Evolutionary conservation across 495 filamentous ascomycete species (phyloP), one percentile per base, ranked within the genome.

Genomic region (Penicillium crystallinum): DNA sequence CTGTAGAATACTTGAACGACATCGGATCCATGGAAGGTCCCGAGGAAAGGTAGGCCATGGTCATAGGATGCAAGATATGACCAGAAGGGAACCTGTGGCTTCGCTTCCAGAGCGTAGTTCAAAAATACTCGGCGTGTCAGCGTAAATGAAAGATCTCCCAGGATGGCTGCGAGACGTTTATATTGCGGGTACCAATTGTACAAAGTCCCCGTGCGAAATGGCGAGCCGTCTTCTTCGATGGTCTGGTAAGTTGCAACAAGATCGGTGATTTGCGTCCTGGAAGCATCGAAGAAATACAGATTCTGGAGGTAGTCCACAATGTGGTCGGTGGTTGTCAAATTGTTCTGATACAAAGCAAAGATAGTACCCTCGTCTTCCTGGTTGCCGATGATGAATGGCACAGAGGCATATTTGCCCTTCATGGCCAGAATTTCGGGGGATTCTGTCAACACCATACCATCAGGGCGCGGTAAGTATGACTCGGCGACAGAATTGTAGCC

Each of bases 141-240:
- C 1, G 81, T 89, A 58, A 87, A 88, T 19, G 77, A 77, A 1
- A 84, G 59, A 54, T 90, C 86, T 22, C 87, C 87, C 0, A 90
- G 72, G 40, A 90, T 83, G n/a, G 87, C 86, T 1, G 87, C 82
- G 0, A 89, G 71, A 3, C 86, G 84, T 64, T 91, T 91, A 74
- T 81, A 89, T 58, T 86, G 77, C 0, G 87, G 85, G 56, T 89
- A 90, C 61, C 79, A 69, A 55, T 82, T 81, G 65, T 90, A 85
- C 3, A 79, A 34, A 8, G 73, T 50, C 12, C 83, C 76, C 0
- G 84, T 88, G 40, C 80, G 70, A 71, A 87, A 89, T 5, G 87
- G 87, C 0, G 78, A 83, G 23, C 85, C 85, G 31, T 75, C 69
- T 11, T 67, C 60, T 14, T 74, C 51, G 31, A 63, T 70, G n/a